phyloP scores from a whole-genome alignment of 139 green algal genomes.

The Edaphochlamys debaryana region DNA sequence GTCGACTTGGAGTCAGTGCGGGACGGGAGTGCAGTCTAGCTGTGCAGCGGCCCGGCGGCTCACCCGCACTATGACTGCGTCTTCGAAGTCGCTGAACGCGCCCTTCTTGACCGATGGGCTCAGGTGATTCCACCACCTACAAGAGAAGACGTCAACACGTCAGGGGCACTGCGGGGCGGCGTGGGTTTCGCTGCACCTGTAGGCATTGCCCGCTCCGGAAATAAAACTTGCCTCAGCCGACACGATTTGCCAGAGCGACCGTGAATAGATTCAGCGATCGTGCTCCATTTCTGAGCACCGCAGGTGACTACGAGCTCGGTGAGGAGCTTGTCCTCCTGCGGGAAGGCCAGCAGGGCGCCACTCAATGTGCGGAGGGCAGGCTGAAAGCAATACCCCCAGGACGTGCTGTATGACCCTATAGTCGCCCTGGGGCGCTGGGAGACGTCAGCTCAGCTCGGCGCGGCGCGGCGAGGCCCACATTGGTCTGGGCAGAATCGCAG shows the following conservation, averaged over 20 bases:
- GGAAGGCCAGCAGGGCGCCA: neutral
- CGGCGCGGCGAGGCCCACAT: neutral
- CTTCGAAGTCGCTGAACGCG: constrained; percentile 80
- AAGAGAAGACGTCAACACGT: too few relatives aligned
- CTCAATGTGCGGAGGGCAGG: neutral
- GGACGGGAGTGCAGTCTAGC: too few relatives aligned
- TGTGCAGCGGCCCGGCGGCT: neutral
- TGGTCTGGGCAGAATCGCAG: neutral
- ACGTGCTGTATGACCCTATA: neutral
- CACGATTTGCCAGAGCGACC: constrained; percentile 34
- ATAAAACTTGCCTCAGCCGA: constrained; percentile 30
- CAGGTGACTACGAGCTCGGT: constrained; percentile 15
- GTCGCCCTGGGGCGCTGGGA: too few relatives aligned
- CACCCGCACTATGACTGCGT: constrained; percentile 76
- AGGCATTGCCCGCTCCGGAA: neutral
- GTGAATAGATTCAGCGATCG: constrained; percentile 28
- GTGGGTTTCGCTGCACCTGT: neutral
- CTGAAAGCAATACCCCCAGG: too few relatives aligned
- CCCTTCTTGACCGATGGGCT: constrained; percentile 82
- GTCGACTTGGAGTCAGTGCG: too few relatives aligned
- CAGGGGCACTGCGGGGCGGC: too few relatives aligned
- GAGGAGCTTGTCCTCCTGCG: constrained; percentile 38
- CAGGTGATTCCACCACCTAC: constrained; percentile 89
- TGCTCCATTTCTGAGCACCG: constrained; percentile 27
- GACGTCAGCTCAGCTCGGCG: neutral